A percentile compares a stretch with the other conserved stretches of the same genome.
These are phyloP conservation scores for Zygoascus sp. DNA, from an alignment of 1,139 yeast species.

Conservation along the genomic window DNA sequence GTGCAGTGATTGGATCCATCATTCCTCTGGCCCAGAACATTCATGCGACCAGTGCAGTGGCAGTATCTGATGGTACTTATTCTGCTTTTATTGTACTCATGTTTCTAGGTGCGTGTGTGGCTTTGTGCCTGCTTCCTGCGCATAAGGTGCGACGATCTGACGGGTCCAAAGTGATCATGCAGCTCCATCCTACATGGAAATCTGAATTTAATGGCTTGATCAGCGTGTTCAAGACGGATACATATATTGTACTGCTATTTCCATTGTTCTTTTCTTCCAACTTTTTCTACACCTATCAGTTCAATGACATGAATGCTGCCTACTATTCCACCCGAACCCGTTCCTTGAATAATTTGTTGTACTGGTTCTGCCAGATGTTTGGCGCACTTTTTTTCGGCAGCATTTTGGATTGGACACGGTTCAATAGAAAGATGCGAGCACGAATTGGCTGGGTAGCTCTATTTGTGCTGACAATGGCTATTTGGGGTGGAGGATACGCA, in stretches of 20 bases:
- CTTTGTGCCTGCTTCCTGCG: conserved; percentile 47
- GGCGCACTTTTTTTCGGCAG: conserved; percentile 48
- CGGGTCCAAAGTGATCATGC: conserved; percentile 45
- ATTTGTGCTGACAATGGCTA: conserved; percentile 41
- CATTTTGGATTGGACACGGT: conserved; percentile 42
- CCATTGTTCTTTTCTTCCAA: conserved; percentile 61
- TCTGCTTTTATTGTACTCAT: conserved; percentile 54
- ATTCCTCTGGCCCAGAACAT: conserved; percentile 18
- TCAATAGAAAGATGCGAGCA: conserved; percentile 45
- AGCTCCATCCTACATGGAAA: conserved; percentile 45
- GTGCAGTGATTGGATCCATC: conserved; percentile 43
- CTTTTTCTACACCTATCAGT: conserved; percentile 61
- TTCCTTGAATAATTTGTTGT: conserved; percentile 53
- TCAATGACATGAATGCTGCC: conserved; percentile 51
- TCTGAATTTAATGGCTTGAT: conserved; percentile 43
- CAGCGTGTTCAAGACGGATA: conserved; percentile 41
- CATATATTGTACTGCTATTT: conserved; percentile 43
- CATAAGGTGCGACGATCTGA: conserved; percentile 49
- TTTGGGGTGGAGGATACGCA: conserved; percentile 59
- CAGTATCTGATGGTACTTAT: conserved; percentile 51
- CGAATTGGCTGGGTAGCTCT: conserved; percentile 43
- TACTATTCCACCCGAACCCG: conserved; percentile 54
- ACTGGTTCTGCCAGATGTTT: conserved; percentile 56
- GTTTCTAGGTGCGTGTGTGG: conserved; percentile 44
- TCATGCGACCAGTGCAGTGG: conserved; percentile 32